Percentiles rank a stretch among this genome's conserved stretches.
phyloP scores from a whole-genome alignment of 2,329 filamentous ascomycete species.

The Gyromitra esculenta region DNA sequence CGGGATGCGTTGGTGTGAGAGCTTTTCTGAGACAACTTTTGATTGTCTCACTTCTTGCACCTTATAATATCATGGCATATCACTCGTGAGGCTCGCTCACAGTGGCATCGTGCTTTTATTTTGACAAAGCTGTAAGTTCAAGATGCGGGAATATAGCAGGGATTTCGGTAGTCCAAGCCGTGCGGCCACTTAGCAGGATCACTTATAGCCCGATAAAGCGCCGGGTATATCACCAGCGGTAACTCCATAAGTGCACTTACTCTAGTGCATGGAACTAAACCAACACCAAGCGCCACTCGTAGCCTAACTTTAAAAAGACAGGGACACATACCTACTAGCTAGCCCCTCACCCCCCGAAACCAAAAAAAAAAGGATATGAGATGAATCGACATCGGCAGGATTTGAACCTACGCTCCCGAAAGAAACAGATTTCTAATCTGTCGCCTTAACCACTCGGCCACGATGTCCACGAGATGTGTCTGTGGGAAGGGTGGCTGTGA shows the following conservation, averaged over 20 bases:
- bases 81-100: neutral
- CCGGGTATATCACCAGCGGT: too few relatives aligned
- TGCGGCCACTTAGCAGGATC: too few relatives aligned
- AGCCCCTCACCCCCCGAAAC: too few relatives aligned
- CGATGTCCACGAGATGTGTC: conserved; percentile 13
- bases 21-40: too few relatives aligned
- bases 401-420: conserved; percentile 60
- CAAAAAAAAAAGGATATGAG: conserved; percentile 23
- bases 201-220: too few relatives aligned
- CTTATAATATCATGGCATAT: neutral
- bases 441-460: conserved; percentile 60
- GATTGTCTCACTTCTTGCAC: too few relatives aligned
- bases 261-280: neutral
- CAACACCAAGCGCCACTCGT: too few relatives aligned
- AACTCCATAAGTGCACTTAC: too few relatives aligned
- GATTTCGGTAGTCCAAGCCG: too few relatives aligned
- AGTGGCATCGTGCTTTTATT: neutral
- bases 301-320: too few relatives aligned
- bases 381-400: conserved; percentile 14
- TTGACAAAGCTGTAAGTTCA: neutral
- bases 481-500: neutral
- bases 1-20: too few relatives aligned
- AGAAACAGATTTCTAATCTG: conserved; percentile 62
- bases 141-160: neutral
- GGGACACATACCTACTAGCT: too few relatives aligned